Base-by-base conservation (phyloP, 1,284 basidiomycete species). In the Hypsizygus ulmarius region DNA sequence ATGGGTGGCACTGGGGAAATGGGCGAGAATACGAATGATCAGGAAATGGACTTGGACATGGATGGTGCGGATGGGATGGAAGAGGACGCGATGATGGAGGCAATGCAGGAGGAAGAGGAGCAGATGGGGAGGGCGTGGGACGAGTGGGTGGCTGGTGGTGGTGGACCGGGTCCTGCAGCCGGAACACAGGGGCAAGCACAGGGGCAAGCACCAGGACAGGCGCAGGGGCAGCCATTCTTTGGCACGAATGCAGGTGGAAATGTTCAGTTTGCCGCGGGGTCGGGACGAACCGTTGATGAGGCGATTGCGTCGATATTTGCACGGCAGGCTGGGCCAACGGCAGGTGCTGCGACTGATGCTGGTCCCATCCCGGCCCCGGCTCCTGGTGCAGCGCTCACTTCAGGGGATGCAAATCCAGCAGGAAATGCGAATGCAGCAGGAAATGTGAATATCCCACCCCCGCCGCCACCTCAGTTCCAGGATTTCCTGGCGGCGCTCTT, bases 251-350 rank as follows among this genome's bases (percentile, higher is more conserved):
- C 14, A 2, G 19, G 5, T 19, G 32, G 32, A 19, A 27, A 16
- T 8, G 34, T 45, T 14, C 53, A 51, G 29, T 45, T 52, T 16
- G 43, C 36, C 29, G 30, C 46, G 12, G 57, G 43, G 34, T 37
- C 39, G 33, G 53, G 54, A 15, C 43, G 47, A 7, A 51, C 52
- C 15, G 19, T 59, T 39, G 38, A 40, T 19, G 56, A 57, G 37
- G 58, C 58, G 14, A 19, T 59, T 18, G 45, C 48, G 4, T 42
- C 54, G 32, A 33, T 59, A 39, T 50, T 59, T 25, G 44, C 29
- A 27, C 39, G 39, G n/a, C 14, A 27, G 15, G 27, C 3, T 28
- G 25, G 29, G 12, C n/a, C n/a, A 9, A 14, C 21, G 14, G 10
- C 19, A 14, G 27, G 14, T 40, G 19, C 39, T 41, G 19, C 39